These are phyloP conservation scores for Calonectria naviculata DNA, from an alignment of 2,329 filamentous ascomycete species.

Conservation along the genomic window DNA sequence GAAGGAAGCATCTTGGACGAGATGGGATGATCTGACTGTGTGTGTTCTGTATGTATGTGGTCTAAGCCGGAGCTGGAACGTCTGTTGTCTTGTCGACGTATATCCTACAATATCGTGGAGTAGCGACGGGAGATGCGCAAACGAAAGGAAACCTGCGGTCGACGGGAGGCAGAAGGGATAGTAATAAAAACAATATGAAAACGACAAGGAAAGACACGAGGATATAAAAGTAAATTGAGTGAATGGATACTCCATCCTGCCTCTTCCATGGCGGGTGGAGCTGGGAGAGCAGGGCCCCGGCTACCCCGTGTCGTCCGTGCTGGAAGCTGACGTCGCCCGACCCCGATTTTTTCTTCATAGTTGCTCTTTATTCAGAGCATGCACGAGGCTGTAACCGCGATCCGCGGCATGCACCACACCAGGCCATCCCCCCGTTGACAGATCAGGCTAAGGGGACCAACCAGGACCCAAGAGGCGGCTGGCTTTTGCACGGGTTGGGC, in stretches of 20 bases:
- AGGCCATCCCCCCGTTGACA: neutral
- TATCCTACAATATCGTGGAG: neutral
- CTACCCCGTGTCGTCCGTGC: constrained; percentile 25
- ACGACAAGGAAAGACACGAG: constrained; percentile 1
- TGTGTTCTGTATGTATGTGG: neutral
- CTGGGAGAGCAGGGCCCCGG: neutral
- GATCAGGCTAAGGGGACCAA: neutral
- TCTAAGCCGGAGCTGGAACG: neutral
- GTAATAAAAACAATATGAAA: neutral
- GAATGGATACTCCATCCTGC: constrained; percentile 17
- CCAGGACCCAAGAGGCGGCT: neutral
- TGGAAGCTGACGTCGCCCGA: constrained; percentile 39
- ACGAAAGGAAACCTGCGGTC: neutral
- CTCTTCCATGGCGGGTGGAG: constrained; percentile 23
- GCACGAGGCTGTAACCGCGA: neutral
- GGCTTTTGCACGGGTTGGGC: neutral
- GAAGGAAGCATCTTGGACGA: constrained; percentile 31
- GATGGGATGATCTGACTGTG: neutral
- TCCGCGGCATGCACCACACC: neutral
- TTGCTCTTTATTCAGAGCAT: constrained; percentile 5
- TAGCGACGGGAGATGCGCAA: neutral
- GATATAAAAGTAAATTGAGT: constrained; percentile 12
- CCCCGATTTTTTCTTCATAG: constrained; percentile 31
- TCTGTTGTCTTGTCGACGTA: neutral
- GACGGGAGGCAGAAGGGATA: neutral